These are phyloP conservation scores for Phlebiopsis flavidoalba DNA, from an alignment of 768 basidiomycete genomes.

Conservation along the genomic window DNA sequence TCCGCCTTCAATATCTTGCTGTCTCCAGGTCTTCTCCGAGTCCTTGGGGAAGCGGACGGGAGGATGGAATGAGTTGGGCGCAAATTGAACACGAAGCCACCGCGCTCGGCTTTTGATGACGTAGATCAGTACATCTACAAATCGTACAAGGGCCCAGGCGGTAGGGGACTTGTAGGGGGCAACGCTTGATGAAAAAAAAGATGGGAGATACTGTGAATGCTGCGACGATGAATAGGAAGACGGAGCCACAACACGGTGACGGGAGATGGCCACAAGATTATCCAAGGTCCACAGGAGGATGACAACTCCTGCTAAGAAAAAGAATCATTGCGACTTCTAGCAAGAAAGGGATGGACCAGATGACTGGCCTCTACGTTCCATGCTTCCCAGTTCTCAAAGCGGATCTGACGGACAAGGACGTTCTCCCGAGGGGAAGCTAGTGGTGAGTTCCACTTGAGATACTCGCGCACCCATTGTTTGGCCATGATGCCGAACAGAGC, in stretches of 20 bases:
- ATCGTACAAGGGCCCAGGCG: background rate
- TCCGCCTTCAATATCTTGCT: background rate
- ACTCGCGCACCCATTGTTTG: conserved; percentile 11
- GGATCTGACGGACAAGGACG: background rate
- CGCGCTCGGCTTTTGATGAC: background rate
- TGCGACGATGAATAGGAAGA: background rate
- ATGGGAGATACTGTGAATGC: background rate
- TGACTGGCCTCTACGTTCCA: background rate
- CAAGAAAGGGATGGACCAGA: background rate
- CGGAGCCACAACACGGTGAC: background rate
- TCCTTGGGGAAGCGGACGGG: too few relatives aligned
- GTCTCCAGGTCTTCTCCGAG: background rate
- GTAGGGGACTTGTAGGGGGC: conserved; percentile 10
- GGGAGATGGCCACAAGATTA: background rate
- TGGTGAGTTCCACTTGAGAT: background rate
- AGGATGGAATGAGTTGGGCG: background rate
- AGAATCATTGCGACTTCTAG: conserved; percentile 1
- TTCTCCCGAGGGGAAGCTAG: background rate
- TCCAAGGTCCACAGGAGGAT: conserved; percentile 3
- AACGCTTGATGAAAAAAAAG: background rate
- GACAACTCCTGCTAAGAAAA: background rate
- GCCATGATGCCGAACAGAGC: conserved; percentile 5
- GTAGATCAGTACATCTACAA: background rate
- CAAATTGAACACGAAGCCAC: background rate
- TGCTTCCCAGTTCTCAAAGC: background rate